Evolutionary conservation across 2,329 filamentous ascomycete genomes (phyloP).

Genomic region (Colletotrichum caudatum): DNA sequence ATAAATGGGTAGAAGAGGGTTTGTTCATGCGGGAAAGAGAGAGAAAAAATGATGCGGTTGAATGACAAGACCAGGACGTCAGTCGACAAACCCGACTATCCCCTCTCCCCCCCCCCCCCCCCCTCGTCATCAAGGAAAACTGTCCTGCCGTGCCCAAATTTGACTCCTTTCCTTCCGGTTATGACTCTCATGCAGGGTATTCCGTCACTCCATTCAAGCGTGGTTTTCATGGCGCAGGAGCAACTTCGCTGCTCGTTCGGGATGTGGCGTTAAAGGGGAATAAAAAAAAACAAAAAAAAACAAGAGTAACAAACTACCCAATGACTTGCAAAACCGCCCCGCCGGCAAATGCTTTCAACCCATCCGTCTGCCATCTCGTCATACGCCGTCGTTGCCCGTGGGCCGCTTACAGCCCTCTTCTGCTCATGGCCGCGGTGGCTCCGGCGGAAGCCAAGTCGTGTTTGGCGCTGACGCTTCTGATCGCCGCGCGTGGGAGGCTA

Average conservation of each 20-base stretch:
- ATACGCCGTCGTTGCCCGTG: neutral
- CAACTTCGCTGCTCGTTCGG: slow-evolving; percentile 31
- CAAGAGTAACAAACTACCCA: slow-evolving; percentile 39
- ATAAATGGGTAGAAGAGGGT: slow-evolving; percentile 33
- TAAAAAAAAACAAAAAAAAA: slow-evolving; percentile 37
- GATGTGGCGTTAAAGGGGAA: slow-evolving; percentile 39
- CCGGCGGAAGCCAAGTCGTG: slow-evolving; percentile 70
- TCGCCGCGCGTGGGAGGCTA: slow-evolving; percentile 68
- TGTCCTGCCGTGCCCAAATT: slow-evolving; percentile 39
- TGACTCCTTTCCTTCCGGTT: slow-evolving; percentile 41
- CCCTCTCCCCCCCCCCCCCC: too few relatives aligned
- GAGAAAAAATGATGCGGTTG: slow-evolving; percentile 36
- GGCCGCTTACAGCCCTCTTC: slow-evolving; percentile 49
- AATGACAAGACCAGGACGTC: slow-evolving; percentile 11
- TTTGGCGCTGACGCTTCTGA: slow-evolving; percentile 68
- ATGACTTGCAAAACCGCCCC: slow-evolving; percentile 30
- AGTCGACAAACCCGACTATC: slow-evolving; percentile 13
- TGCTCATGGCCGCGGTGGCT: slow-evolving; percentile 70
- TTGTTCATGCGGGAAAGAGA: slow-evolving; percentile 26
- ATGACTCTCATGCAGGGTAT: slow-evolving; percentile 41
- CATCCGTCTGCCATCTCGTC: neutral
- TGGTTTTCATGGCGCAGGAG: slow-evolving; percentile 38
- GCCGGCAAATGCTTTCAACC: slow-evolving; percentile 48
- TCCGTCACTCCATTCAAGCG: slow-evolving; percentile 42
- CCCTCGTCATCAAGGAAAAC: slow-evolving; percentile 39